Evolutionary conservation across 108 stramenopile species (phyloP).

Genomic region (Epithemia pelagica): DNA sequence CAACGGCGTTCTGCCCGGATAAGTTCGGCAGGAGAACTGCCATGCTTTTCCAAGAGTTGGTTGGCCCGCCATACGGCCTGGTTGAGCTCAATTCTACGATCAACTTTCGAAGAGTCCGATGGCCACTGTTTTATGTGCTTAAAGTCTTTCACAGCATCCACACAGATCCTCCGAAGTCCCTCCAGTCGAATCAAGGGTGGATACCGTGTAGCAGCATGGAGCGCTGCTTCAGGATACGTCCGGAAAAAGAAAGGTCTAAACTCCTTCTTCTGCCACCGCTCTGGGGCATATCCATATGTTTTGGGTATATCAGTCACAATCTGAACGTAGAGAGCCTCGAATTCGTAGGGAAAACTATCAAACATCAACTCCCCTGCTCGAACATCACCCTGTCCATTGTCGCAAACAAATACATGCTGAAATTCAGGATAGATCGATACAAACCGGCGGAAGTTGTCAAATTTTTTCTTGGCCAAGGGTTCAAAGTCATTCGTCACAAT

Average conservation of each 20-base stretch:
- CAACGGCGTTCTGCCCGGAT: constrained; percentile 56
- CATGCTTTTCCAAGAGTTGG: constrained; percentile 31
- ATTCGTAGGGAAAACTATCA: constrained; percentile 69
- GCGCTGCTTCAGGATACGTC: constrained; percentile 90
- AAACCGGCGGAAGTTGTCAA: constrained; percentile 91
- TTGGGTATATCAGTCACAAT: constrained; percentile 58
- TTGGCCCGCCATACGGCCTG: constrained; percentile 79
- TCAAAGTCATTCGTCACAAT: constrained; percentile 88
- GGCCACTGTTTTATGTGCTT: constrained; percentile 74
- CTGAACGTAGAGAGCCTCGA: constrained; percentile 90
- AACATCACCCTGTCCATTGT: constrained; percentile 99
- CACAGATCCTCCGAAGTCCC: constrained; percentile 70
- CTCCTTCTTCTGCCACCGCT: constrained; percentile 67
- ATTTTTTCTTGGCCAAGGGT: constrained; percentile 84
- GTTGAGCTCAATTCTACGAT: constrained; percentile 71
- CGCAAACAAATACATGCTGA: constrained; percentile 93
- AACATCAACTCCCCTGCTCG: constrained; percentile 95
- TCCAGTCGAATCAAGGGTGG: constrained; percentile 75
- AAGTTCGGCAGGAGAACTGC: constrained; percentile 41
- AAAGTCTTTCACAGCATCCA: constrained; percentile 80
- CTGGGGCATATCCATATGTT: constrained; percentile 73
- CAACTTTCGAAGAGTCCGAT: constrained; percentile 56
- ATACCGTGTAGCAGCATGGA: constrained; percentile 75
- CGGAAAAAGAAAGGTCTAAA: constrained; percentile 83
- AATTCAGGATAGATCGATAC: constrained; percentile 95